These are phyloP conservation scores for Sporothrix humicola DNA, from an alignment of 2,329 filamentous ascomycete species.

Conservation along the genomic window DNA sequence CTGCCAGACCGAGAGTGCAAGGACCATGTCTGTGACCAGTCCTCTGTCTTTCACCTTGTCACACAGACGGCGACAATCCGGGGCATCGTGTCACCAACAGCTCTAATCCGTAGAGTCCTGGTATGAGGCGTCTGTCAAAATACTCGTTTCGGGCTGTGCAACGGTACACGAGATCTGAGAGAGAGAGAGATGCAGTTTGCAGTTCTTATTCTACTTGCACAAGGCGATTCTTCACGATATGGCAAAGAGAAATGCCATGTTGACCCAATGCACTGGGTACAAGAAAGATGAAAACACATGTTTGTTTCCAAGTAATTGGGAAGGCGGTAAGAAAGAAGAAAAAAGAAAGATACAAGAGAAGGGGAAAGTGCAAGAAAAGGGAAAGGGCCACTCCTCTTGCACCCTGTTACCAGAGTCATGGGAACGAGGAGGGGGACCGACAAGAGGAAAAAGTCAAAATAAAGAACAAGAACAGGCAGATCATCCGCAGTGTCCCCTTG, in stretches of 20 bases:
- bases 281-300: not conserved
- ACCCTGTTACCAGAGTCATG: constrained; percentile 11
- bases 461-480: not conserved
- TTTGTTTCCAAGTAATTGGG: too few species aligned
- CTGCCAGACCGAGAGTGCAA: too few species aligned
- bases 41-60: too few species aligned
- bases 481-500: not conserved
- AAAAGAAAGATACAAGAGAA: not conserved
- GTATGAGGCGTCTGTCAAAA: not conserved
- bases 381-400: not conserved
- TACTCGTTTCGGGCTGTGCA: not conserved
- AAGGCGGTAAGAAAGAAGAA: not conserved
- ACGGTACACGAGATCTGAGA: not conserved
- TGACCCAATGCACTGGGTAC: not conserved
- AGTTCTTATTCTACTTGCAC: not conserved
- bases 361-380: not conserved
- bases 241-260: not conserved
- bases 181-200: too few species aligned
- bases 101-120: not conserved
- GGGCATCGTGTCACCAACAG: not conserved
- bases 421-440: not conserved
- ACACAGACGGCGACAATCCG: too few species aligned
- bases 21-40: too few species aligned
- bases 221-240: not conserved
- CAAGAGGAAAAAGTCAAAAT: not conserved